Percentiles rank a stretch among this genome's conserved stretches.
These are phyloP conservation scores for Taxillus chinensis DNA, from an alignment of 164 flowering plant genomes.

Conservation along the genomic window DNA sequence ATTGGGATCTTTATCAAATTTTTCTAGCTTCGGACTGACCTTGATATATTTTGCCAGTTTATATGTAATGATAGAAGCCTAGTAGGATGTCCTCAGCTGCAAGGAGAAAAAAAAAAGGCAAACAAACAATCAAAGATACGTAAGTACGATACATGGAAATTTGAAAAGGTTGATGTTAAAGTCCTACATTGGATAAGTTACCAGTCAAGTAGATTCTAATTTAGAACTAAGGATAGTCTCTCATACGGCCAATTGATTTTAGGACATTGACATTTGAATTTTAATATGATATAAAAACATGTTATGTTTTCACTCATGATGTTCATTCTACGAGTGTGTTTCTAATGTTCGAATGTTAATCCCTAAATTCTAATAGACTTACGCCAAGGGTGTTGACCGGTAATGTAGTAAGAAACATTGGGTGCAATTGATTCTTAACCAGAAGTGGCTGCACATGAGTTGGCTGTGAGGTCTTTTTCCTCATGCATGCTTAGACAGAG, in stretches of 20 bases:
- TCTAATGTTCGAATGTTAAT: too few species aligned
- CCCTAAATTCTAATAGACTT: conserved; percentile 12
- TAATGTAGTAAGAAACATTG: conserved; percentile 53
- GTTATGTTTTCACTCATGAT: too few species aligned
- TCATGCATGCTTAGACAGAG: too few species aligned
- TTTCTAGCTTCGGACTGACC: conserved; percentile 24
- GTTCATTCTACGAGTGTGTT: too few species aligned
- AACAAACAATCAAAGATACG: not conserved
- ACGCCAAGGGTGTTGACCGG: conserved; percentile 93
- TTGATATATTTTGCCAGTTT: conserved; percentile 80
- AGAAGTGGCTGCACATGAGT: conserved; percentile 68
- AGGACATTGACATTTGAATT: too few species aligned
- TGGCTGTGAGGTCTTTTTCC: too few species aligned
- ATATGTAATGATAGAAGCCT: conserved; percentile 80
- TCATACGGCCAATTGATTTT: too few species aligned
- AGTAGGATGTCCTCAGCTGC: conserved; percentile 86
- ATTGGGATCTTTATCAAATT: not conserved
- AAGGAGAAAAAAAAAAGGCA: not conserved
- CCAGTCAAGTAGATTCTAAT: too few species aligned
- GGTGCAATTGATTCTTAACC: conserved; percentile 66
- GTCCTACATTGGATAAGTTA: too few species aligned
- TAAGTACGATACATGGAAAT: too few species aligned
- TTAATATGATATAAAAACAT: too few species aligned
- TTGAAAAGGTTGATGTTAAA: not conserved
- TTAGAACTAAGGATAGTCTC: too few species aligned